Evolutionary conservation across 225 moss, liverwort and hornwort genomes (phyloP).

Genomic region (Physcomitrellopsis africana): DNA sequence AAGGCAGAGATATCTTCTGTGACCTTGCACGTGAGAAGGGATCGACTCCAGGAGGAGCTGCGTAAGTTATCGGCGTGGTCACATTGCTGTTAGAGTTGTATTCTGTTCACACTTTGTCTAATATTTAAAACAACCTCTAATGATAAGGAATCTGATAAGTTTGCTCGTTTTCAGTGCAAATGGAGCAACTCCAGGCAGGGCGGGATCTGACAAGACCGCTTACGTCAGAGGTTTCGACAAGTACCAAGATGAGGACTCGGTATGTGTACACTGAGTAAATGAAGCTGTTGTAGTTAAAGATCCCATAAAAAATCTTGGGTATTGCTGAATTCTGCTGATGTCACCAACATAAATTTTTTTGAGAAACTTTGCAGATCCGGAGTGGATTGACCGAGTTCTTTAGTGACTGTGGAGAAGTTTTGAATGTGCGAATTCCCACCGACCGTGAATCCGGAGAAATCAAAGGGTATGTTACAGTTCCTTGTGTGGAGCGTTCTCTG

Average conservation of each 20-base stretch:
- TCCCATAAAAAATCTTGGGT: too few species aligned
- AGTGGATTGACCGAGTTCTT: slow-evolving; percentile 63
- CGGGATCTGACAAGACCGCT: slow-evolving; percentile 67
- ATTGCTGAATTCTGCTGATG: too few species aligned
- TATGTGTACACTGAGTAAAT: not conserved
- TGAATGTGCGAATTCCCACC: slow-evolving; percentile 65
- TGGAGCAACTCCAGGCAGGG: slow-evolving; percentile 59
- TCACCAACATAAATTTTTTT: too few species aligned
- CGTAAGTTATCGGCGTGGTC: slow-evolving; percentile 14
- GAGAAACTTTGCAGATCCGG: slow-evolving; percentile 53
- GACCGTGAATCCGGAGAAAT: slow-evolving; percentile 63
- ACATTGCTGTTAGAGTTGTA: not conserved
- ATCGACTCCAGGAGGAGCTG: slow-evolving; percentile 57
- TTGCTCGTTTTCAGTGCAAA: slow-evolving; percentile 43
- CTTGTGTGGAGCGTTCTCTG: not conserved
- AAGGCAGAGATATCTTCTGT: slow-evolving; percentile 74
- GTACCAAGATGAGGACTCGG: slow-evolving; percentile 53
- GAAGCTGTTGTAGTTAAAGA: too few species aligned
- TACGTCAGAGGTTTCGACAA: slow-evolving; percentile 78
- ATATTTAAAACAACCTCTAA: too few species aligned
- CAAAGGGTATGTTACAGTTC: slow-evolving; percentile 52
- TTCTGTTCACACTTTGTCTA: too few species aligned
- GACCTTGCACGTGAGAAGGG: slow-evolving; percentile 74
- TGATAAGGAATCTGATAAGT: too few species aligned
- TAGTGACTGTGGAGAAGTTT: slow-evolving; percentile 59